Evolutionary conservation across 1,284 basidiomycete species (phyloP), one percentile per base, ranked within the genome.

Genomic region (Cystobasidiaceae sp.): DNA sequence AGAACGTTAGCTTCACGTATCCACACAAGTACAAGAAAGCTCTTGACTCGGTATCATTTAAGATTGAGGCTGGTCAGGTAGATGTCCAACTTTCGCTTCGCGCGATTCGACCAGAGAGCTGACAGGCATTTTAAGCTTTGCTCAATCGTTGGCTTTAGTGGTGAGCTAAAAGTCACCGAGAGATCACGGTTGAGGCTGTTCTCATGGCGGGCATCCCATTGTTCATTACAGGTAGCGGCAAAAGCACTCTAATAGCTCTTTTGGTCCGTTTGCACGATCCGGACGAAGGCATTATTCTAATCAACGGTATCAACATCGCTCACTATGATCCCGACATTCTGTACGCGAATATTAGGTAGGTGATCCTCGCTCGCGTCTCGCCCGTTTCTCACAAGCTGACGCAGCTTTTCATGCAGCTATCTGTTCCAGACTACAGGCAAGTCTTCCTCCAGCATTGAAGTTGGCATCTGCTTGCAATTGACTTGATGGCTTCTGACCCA

Each of bases 71-170:
- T 0, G 39, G 50, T 2, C 23, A 45, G 32, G 45, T 56, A 28
- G 27, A 34, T 9, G 9, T 13, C 7, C 6, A n/a, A 49, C 15
- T n/a, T 23, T 28, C 7, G 6, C 11, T 7, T n/a, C 11, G 15
- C 32, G 4, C 27, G 33, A 15, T 33, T 32, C 17, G 4, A 25
- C 7, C 27, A 15, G 15, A 39, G 33, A 54, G 27, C 30, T 19
- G 50, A 13, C 23, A 28, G 21, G 4, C 43, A 15, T 27, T 25
- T 4, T 25, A n/a, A 61, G 58, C 37, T 56, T 8, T 64, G 61
- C 33, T 55, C 51, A 3, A 41, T 64, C 9, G 61, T 64, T 19
- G 61, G 61, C 23, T 55, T 55, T 21, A 34, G 28, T n/a, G 61
- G 61, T n/a, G n/a, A n/a, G n/a, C n/a, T n/a, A n/a, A n/a, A n/a